Base-by-base conservation (phyloP, 441 rosid genomes). In the Adansonia grandidieri region DNA sequence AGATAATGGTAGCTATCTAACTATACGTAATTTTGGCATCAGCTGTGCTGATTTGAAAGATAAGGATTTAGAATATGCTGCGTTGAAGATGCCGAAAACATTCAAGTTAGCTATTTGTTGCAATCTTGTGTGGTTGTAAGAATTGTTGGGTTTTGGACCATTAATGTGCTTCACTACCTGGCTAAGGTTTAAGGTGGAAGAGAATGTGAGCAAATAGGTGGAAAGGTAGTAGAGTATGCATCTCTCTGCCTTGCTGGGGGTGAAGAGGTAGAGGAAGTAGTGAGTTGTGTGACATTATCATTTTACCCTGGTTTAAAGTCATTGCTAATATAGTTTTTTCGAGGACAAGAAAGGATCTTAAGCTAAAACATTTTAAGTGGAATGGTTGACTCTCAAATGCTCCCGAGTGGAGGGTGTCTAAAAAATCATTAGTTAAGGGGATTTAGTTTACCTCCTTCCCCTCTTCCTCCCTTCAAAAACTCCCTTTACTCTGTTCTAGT, bases 241-340 rank as follows among this genome's bases (percentile, higher is more conserved):
- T 71, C 73, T n/a, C 51, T 15, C 48, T 44, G 28, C 44, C 60
- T 51, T 71, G 61, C 53, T 51, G 13, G 61, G 22, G 53, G 15
- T 15, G 45, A 22, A 51, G 47, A 51, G 20, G 74, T 22, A 28
- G 73, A 70, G 57, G 58, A 70, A 48, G 40, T 50, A 22, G 58
- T 22, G 57, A 70, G 73, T 70, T 48, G 24, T 70, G 40, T 22
- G 9, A 11, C 15, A 2, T 67, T 47, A 44, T 66, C 71, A 17
- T 44, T 67, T 44, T 67, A 67, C 24, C 60, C n/a, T 50, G 58
- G 71, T 17, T 42, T 65, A 71, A 71, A 32, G n/a, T 62, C 44
- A 32, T 28, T 15, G 22, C 37, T 71, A 28, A 71, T 28, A n/a
- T 71, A 28, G 44, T 22, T 32, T 70, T 71, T 71, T 32, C 32